Conservation (phyloP, 2,329 filamentous ascomycete genomes). For the Scedosporium aurantiacum region DNA sequence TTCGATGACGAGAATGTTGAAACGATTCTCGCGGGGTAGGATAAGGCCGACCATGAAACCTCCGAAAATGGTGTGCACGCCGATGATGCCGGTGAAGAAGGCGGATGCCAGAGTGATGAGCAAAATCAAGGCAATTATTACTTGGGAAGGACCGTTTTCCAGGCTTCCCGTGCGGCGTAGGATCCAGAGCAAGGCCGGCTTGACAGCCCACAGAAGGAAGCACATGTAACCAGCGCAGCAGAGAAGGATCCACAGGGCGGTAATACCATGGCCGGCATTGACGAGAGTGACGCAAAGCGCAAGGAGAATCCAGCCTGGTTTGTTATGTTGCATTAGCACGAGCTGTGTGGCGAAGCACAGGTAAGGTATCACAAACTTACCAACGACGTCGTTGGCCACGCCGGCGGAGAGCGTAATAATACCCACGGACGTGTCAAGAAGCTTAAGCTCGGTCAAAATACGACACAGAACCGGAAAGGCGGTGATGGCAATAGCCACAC, state of each 20-base stretch:
- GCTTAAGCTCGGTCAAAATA: slow-evolving; percentile 81
- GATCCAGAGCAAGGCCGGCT: slow-evolving; percentile 64
- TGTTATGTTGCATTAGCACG: neutral
- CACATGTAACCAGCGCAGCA: slow-evolving; percentile 64
- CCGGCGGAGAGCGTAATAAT: slow-evolving; percentile 83
- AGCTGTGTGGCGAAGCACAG: neutral
- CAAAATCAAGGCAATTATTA: slow-evolving; percentile 71
- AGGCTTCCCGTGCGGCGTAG: slow-evolving; percentile 65
- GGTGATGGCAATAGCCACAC: slow-evolving; percentile 87
- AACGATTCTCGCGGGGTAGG: slow-evolving; percentile 79
- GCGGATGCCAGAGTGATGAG: slow-evolving; percentile 67
- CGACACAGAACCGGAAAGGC: slow-evolving; percentile 86
- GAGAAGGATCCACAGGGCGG: slow-evolving; percentile 76
- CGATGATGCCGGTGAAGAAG: slow-evolving; percentile 84
- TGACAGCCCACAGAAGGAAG: slow-evolving; percentile 61
- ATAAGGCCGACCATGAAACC: slow-evolving; percentile 84
- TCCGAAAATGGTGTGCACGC: slow-evolving; percentile 89
- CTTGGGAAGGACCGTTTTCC: slow-evolving; percentile 79
- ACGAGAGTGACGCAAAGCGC: slow-evolving; percentile 88
- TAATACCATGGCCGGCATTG: slow-evolving; percentile 72
- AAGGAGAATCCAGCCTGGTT: slow-evolving; percentile 64
- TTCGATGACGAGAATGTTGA: slow-evolving; percentile 82
- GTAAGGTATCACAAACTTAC: slow-evolving; percentile 13
- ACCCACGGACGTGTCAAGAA: slow-evolving; percentile 73
- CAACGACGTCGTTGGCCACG: slow-evolving; percentile 73